These are phyloP conservation scores for Gastroboletus turbinatus DNA, from an alignment of 1,284 basidiomycete species.

Conservation along the genomic window DNA sequence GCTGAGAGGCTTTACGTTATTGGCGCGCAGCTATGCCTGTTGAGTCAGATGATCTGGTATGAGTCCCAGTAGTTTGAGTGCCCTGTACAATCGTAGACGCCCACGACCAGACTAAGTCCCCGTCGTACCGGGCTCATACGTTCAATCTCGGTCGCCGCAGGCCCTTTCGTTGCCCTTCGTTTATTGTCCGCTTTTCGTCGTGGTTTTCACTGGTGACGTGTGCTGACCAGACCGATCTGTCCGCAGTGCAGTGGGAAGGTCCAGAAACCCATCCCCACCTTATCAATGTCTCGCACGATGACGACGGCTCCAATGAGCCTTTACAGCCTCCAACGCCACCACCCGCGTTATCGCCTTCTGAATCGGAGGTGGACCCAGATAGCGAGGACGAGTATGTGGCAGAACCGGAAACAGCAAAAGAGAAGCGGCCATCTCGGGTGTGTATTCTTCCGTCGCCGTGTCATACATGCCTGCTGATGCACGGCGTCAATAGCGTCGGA, in stretches of 20 bases:
- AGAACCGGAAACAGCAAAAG: slow-evolving; percentile 38
- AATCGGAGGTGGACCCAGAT: slow-evolving; percentile 51
- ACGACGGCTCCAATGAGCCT: slow-evolving; percentile 20
- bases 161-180: slow-evolving; percentile 9
- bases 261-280: slow-evolving; percentile 50
- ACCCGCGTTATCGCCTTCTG: slow-evolving; percentile 38
- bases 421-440: slow-evolving; percentile 42
- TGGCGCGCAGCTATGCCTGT: slow-evolving; percentile 35
- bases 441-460: slow-evolving; percentile 25
- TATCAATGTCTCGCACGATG: slow-evolving; percentile 27
- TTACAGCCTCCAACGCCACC: slow-evolving; percentile 25
- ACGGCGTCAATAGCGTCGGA: slow-evolving; percentile 34
- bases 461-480: slow-evolving; percentile 18
- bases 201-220: slow-evolving; percentile 12
- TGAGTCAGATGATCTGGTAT: slow-evolving; percentile 40
- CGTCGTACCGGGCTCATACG: slow-evolving; percentile 4
- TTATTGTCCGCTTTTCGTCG: slow-evolving; percentile 14
- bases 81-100: slow-evolving; percentile 28
- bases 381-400: slow-evolving; percentile 73
- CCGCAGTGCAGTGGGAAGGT: slow-evolving; percentile 70
- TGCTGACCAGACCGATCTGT: slow-evolving; percentile 32
- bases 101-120: slow-evolving; percentile 19
- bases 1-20: slow-evolving; percentile 37
- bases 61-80: slow-evolving; percentile 33
- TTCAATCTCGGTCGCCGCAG: neutral